Base-by-base conservation (phyloP, 139 green algal genomes). In the Asterochloris erici region DNA sequence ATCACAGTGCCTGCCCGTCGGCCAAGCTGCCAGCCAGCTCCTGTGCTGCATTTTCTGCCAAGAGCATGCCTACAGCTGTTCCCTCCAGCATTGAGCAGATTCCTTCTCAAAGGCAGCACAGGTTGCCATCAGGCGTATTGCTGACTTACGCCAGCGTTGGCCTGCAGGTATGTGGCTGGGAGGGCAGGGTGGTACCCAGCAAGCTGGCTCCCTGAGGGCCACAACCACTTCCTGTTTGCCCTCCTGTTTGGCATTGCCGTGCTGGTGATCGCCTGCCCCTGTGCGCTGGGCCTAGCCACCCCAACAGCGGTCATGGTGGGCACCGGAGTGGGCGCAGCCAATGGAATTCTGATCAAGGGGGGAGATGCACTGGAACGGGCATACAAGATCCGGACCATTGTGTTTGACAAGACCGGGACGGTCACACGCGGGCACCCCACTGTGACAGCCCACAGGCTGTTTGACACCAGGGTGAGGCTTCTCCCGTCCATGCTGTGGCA, bases 331-430 rank as follows among this genome's bases (percentile, higher is more conserved):
- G 96, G 92, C 17, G 96, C 94, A 0, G 74, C 79, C 27, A 84
- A 87, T n/a, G 97, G 96, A 62, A 94, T 99, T 24, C 90, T 99
- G 14, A 98, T 99, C 87, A 99, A 99, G 85, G 96, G 95, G 38
- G 92, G 88, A 19, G 93, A 95, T 14, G 89, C 89, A 16, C 86
- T 97, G 77, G 94, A 97, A 83, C 82, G 82, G 4, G 91, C 92
- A 12, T 79, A 87, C 81, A 85, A 89, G 10, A 85, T 96, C 29
- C 19, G 54, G n/a, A 84, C 76, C 17, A 87, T 99, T 0, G 91
- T 97, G 15, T 98, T 99, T 87, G 96, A 99, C 91, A 99, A 99
- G 90, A 99, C 96, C 2, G 96, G 96, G 62, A 99, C 96, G 13
- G 87, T 99, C 11, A 99, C 96, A 0, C 71, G 79, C 0, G 96